Conservation (phyloP, 164 flowering plant genomes). For the Piper longum region DNA sequence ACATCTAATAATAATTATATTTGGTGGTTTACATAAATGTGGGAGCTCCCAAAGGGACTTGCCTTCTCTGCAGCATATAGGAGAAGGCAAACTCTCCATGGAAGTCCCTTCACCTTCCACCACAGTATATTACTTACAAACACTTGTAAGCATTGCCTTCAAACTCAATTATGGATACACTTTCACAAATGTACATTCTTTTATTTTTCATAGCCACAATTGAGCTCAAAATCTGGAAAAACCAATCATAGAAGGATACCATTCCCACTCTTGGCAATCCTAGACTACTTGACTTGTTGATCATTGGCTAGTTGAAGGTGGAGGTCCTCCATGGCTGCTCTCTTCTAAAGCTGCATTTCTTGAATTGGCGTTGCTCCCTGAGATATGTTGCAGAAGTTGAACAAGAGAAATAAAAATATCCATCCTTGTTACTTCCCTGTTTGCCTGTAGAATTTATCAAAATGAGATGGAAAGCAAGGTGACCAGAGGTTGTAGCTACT, state of each 20-base stretch:
- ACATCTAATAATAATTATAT: no score
- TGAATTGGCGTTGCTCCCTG: neutral
- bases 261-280: neutral
- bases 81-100: no score
- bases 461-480: neutral
- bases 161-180: no score
- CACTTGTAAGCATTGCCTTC: no score
- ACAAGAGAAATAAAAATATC: neutral
- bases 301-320: neutral
- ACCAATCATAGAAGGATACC: neutral
- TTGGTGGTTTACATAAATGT: no score
- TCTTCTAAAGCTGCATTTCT: neutral
- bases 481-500: neutral
- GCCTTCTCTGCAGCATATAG: no score
- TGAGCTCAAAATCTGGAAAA: neutral
- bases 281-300: neutral
- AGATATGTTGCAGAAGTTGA: neutral
- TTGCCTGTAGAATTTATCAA: neutral
- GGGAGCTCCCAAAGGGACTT: no score
- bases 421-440: neutral
- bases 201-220: neutral
- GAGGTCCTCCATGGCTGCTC: neutral
- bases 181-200: neutral
- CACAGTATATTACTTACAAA: no score
- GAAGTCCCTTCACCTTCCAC: no score